phyloP scores from a whole-genome alignment of 2,329 filamentous ascomycete genomes.

The Hansfordia pulvinata region DNA sequence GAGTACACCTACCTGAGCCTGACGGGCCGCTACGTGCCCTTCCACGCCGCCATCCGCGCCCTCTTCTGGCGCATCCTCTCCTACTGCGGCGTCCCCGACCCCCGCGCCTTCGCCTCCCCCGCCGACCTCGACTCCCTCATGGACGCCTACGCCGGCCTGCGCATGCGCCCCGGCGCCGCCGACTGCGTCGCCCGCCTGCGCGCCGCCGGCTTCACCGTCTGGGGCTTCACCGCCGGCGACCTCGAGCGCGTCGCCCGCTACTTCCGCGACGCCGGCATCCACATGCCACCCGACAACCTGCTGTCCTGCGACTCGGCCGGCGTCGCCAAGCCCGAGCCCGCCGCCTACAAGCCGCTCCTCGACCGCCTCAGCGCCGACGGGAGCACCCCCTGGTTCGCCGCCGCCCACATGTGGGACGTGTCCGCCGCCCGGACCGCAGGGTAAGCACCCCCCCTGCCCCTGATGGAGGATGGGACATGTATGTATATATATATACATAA shows the following conservation, averaged over 20 bases:
- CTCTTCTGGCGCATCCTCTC: conserved; percentile 34
- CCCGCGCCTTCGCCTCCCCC: conserved; percentile 24
- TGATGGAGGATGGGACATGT: too few species aligned
- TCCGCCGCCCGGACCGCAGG: conserved; percentile 34
- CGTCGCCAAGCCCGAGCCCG: conserved; percentile 34
- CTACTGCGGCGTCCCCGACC: conserved; percentile 26
- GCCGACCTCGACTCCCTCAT: conserved; percentile 25
- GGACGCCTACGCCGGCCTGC: conserved; percentile 20
- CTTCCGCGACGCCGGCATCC: conserved; percentile 30
- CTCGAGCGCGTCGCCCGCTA: conserved; percentile 33
- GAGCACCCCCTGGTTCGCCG: conserved; percentile 34
- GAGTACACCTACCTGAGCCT: conserved; percentile 35
- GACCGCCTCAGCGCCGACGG: conserved; percentile 15
- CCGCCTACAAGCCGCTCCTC: conserved; percentile 28
- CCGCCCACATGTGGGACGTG: conserved; percentile 48
- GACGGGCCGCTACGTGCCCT: conserved; percentile 26
- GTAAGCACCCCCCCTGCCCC: too few species aligned
- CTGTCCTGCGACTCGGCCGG: conserved; percentile 33
- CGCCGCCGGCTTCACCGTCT: conserved; percentile 33
- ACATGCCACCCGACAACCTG: conserved; percentile 35
- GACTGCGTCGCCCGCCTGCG: conserved; percentile 28
- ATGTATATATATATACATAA: too few species aligned
- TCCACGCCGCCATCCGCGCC: conserved; percentile 24
- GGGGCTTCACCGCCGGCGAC: conserved; percentile 40
- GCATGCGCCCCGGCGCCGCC: conserved; percentile 22